These are phyloP conservation scores for Arabidopsis lyrata DNA, from an alignment of 441 rosid species.

Conservation along the genomic window DNA sequence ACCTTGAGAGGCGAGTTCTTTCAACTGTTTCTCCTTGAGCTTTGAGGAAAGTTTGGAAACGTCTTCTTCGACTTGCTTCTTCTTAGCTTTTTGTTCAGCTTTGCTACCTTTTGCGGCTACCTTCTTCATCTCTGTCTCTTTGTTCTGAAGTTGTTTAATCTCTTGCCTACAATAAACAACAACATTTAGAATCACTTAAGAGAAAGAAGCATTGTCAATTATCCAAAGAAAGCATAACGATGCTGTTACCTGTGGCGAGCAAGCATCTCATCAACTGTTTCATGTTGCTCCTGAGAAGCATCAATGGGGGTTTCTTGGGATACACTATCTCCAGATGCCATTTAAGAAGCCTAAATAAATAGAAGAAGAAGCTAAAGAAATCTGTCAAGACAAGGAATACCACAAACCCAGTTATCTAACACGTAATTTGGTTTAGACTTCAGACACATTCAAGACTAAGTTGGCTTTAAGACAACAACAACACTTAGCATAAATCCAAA, in stretches of 20 bases:
- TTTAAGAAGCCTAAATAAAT: constrained; percentile 18
- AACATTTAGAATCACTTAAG: neutral
- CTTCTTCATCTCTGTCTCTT: constrained; percentile 82
- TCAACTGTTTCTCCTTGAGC: constrained; percentile 80
- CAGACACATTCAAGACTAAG: neutral
- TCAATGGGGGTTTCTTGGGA: constrained; percentile 16
- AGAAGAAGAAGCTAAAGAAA: neutral
- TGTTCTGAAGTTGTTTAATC: constrained; percentile 74
- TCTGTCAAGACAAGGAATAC: neutral
- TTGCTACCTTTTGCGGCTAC: constrained; percentile 97
- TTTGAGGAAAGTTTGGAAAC: constrained; percentile 69
- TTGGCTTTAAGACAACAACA: neutral
- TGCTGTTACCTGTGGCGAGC: constrained; percentile 44
- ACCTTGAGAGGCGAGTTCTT: constrained; percentile 83
- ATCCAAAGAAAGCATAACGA: neutral
- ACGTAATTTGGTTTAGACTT: constrained; percentile 1
- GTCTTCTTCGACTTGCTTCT: constrained; percentile 94
- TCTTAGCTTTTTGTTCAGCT: constrained; percentile 96
- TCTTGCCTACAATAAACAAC: constrained; percentile 59
- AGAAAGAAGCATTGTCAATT: neutral
- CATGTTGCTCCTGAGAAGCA: constrained; percentile 36
- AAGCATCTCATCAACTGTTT: constrained; percentile 47
- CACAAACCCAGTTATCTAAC: neutral
- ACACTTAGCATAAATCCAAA: neutral
- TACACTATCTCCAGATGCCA: constrained; percentile 32